Evolutionary conservation across 2,329 filamentous ascomycete genomes (phyloP).

Genomic region (Thermothelomyces thermophilus): DNA sequence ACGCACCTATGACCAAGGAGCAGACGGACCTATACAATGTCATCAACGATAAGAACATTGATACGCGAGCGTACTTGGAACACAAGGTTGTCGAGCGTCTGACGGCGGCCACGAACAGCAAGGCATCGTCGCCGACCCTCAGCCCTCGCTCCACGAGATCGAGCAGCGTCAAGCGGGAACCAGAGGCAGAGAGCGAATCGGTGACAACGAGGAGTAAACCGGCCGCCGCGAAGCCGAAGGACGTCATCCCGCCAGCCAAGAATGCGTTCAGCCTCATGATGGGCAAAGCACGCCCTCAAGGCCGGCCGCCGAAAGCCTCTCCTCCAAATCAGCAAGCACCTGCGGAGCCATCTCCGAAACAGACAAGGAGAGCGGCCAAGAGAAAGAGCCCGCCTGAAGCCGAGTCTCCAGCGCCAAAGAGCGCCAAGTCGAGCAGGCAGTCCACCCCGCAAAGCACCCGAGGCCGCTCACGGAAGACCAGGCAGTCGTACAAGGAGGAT

Average conservation of each 20-base stretch:
- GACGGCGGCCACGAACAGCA: conserved; percentile 43
- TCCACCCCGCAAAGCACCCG: conserved; percentile 62
- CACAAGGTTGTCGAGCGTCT: conserved; percentile 66
- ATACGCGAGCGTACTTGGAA: conserved; percentile 71
- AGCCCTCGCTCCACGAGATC: conserved; percentile 37
- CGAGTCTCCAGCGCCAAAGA: conserved; percentile 51
- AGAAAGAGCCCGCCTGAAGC: conserved; percentile 32
- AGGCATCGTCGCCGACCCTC: conserved; percentile 29
- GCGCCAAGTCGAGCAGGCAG: conserved; percentile 63
- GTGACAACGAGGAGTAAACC: conserved; percentile 32
- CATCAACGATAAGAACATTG: conserved; percentile 49
- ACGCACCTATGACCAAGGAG: conserved; percentile 82
- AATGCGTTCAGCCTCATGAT: conserved; percentile 53
- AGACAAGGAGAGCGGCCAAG: conserved; percentile 26
- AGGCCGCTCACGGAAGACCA: conserved; percentile 44
- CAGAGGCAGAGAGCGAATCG: conserved; percentile 24
- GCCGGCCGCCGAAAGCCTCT: conserved; percentile 19
- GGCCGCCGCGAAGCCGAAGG: conserved; percentile 27
- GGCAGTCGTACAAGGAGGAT: conserved; percentile 46
- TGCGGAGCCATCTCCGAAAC: conserved; percentile 23
- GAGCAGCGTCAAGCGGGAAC: conserved; percentile 27
- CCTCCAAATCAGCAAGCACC: conserved; percentile 15
- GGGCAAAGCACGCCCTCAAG: conserved; percentile 31
- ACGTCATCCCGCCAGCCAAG: conserved; percentile 21
- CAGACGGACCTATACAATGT: conserved; percentile 83